Base-by-base conservation (phyloP, 1,284 basidiomycete species). In the Cronartium quercuum region DNA sequence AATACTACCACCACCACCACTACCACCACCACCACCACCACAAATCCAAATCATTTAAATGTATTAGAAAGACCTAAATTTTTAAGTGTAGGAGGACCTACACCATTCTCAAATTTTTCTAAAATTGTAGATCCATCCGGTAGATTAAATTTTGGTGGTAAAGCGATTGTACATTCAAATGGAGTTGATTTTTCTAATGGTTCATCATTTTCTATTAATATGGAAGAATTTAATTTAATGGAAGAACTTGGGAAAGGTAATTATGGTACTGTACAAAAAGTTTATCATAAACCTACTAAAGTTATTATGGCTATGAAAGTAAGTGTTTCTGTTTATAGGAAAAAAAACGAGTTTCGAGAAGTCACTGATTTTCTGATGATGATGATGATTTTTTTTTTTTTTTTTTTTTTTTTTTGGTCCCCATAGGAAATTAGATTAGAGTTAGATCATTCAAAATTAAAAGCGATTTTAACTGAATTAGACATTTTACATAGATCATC, bases 251-350 rank as follows among this genome's bases (percentile, higher is more conserved):
- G 95, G 44, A 90, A 90, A 80, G 95, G 95, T 57, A 97, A 97
- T 82, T 98, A 98, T 81, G 95, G 95, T 34, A 95, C 93, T 1
- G 96, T 98, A 5, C 94, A 94, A 84, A 92, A 91, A 81, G 95
- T 97, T 2, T 85, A 91, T 60, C 95, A 98, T 81, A 92, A 88
- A 77, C 93, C 93, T 13, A 98, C 93, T 3, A 93, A 93, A 70
- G 93, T 98, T 40, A 87, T 88, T 76, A 98, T 98, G 94, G 95
- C 95, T 10, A 96, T 98, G 93, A 98, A 98, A 88, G 93, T 94
- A 71, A 67, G 83, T 79, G 41, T 80, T 3, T 15, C 12, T 21
- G 6, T 51, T 2, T 9, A 51, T 51, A 2, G 24, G 6, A n/a
- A n/a, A 4, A 44, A 34, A 24, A 29, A 60, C 0, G 0, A 9